phyloP scores from a whole-genome alignment of 352 stramenopile genomes.

The Pythium utonaiense region DNA sequence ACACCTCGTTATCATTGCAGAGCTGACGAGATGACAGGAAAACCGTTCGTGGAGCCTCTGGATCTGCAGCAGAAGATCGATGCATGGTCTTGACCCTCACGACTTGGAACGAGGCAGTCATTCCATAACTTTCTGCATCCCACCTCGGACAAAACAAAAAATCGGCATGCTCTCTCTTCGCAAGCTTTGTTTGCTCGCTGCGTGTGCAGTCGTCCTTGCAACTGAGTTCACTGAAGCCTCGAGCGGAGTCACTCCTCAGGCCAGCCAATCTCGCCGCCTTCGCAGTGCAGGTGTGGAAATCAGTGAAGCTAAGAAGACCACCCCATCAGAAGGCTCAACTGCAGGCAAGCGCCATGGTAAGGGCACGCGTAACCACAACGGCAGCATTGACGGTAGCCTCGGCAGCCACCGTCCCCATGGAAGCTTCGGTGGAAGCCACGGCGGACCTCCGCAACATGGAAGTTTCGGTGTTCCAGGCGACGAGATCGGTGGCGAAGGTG shows the following conservation, averaged over 20 bases:
- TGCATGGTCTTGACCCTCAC: background rate
- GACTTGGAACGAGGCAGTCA: background rate
- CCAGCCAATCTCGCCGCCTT: background rate
- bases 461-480: background rate
- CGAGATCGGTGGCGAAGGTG: background rate
- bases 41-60: background rate
- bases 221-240: background rate
- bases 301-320: background rate
- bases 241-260: background rate
- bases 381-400: background rate
- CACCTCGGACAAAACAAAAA: background rate
- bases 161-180: conserved; percentile 4
- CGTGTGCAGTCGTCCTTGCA: background rate
- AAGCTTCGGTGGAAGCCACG: background rate
- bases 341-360: background rate
- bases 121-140: background rate
- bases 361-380: background rate
- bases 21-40: background rate
- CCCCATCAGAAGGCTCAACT: background rate
- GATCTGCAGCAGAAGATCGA: background rate
- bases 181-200: conserved; percentile 1
- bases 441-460: no score
- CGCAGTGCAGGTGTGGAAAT: background rate
- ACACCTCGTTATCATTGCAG: background rate
- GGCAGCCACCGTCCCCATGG: background rate